Evolutionary conservation across 768 basidiomycete genomes (phyloP), one percentile per base, ranked within the genome.

Genomic region (Psilocybe sp.): DNA sequence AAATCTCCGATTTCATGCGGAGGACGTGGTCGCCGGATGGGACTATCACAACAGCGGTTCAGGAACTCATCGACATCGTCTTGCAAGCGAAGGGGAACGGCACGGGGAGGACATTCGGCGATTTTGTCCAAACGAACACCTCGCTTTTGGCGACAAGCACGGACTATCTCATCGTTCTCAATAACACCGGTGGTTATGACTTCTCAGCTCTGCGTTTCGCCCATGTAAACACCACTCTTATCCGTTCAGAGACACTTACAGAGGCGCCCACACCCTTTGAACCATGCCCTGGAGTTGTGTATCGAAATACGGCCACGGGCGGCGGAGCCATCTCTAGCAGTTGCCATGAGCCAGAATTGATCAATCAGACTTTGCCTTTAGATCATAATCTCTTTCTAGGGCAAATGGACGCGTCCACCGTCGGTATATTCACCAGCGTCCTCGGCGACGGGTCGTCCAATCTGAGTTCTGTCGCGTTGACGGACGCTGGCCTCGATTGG

Each of bases 331-430:
- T 28, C 23, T 3, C 23, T 7, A 4, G 4, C 23, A 28, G 4
- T 28, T 28, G 23, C 23, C 4, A 28, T 28, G 23, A 4, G 47
- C 48, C 9, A 28, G 16, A 31, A 14, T 16, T 32, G 46, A 44
- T 33, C n/a, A 31, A 4, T 50, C 41, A 39, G 32, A 34, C 35
- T 34, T 45, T 43, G 15, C 40, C 39, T n/a, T 46, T 18, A 23
- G 51, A 28, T 28, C 23, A 28, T 7, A 28, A 28, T 42, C 34
- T 35, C 2, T 61, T 55, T 33, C 37, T 57, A 11, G 58, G 58
- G 12, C 56, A 54, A 34, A 12, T 60, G 10, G 58, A 61, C 46
- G 49, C 56, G 1, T 59, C 60, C 11, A 40, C 58, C 15, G 45
- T 57, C 23, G 23, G 23, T 28, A 4, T 28, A 7, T 28, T 28